These are phyloP conservation scores for Sordariomycetes sp. DNA, from an alignment of 2,329 filamentous ascomycete genomes.

Conservation along the genomic window DNA sequence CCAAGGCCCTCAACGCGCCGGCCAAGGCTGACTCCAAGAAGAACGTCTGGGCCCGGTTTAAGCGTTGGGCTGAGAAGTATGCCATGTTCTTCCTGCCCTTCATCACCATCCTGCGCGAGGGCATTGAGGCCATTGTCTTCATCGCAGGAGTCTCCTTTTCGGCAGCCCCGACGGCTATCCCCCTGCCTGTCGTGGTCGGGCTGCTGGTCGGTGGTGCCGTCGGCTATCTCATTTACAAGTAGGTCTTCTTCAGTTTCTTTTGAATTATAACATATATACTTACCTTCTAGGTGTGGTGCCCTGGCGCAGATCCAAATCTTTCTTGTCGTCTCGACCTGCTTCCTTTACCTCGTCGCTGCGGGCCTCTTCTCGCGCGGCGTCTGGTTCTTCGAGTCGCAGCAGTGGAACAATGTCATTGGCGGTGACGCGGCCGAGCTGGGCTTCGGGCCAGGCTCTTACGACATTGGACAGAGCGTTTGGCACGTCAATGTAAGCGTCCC, in stretches of 20 bases:
- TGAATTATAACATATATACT: too few relatives aligned
- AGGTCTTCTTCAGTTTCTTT: slow-evolving; percentile 26
- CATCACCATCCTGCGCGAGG: slow-evolving; percentile 78
- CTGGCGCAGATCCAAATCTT: slow-evolving; percentile 54
- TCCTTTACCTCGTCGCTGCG: slow-evolving; percentile 76
- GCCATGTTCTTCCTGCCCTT: slow-evolving; percentile 82
- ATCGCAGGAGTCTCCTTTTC: slow-evolving; percentile 75
- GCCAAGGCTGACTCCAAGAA: slow-evolving; percentile 32
- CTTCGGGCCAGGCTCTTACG: slow-evolving; percentile 64
- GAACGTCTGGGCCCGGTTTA: slow-evolving; percentile 36
- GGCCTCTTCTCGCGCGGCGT: slow-evolving; percentile 71
- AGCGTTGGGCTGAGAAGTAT: slow-evolving; percentile 65
- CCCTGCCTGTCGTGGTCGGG: slow-evolving; percentile 66
- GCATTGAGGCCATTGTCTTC: slow-evolving; percentile 79
- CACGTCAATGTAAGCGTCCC: slow-evolving; percentile 59
- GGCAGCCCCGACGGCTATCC: slow-evolving; percentile 66
- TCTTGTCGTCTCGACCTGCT: slow-evolving; percentile 71
- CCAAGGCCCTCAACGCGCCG: slow-evolving; percentile 52
- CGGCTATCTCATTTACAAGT: slow-evolving; percentile 73
- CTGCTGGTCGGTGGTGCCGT: slow-evolving; percentile 56
- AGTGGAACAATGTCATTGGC: slow-evolving; percentile 58
- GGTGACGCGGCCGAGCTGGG: slow-evolving; percentile 42
- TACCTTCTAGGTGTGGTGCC: slow-evolving; percentile 30
- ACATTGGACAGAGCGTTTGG: slow-evolving; percentile 72
- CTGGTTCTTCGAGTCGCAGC: slow-evolving; percentile 63